Evolutionary conservation across 805 yeast species (phyloP), one percentile per base, ranked within the genome.

Genomic region (Suhomyces kilbournensis): DNA sequence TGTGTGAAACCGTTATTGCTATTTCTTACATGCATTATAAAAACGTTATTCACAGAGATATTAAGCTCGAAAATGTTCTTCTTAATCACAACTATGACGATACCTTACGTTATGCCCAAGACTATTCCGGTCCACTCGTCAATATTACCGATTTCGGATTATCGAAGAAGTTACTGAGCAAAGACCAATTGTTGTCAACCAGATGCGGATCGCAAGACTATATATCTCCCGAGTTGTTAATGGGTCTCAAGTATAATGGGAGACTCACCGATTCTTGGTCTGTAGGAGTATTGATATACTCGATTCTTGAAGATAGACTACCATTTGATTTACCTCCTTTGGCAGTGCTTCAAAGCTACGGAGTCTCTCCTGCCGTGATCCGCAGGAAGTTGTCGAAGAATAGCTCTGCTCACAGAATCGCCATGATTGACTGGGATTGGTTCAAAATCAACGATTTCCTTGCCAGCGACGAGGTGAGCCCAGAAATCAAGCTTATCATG

Each of bases 191-290:
- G 52, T 76, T 96, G 23, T 79, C 88, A 2, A 93, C 98, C 1
- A 72, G 98, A 55, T 94, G 99, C 68, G 99, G 99, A 0, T 89
- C 97, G 1, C 97, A 90, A 56, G 99, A 94, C 66, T 94, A 94
- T 62, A 96, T 94, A 6, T 86, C 97, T 0, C 99, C 99, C 0
- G 99, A 94, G 64, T 71, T 94, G 22, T 72, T 94, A 38, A 82
- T 94, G 83, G 98, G 98, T 1, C 76, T 89, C 51, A 86, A 90
- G 6, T 94, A 94, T 64, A 93, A 93, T 62, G 99, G 99, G 10
- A 80, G 88, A 49, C 83, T 89, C 57, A 86, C 94, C 47, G 99
- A 94, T 67, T 76, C 92, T 17, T 94, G 99, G 99, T 90, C 97
- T 1, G 68, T 92, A 8, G 99, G 99, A 2, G 98, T 94, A 2